These are phyloP conservation scores for Strobilomyces dryophilus DNA, from an alignment of 768 basidiomycete genomes.

Conservation along the genomic window DNA sequence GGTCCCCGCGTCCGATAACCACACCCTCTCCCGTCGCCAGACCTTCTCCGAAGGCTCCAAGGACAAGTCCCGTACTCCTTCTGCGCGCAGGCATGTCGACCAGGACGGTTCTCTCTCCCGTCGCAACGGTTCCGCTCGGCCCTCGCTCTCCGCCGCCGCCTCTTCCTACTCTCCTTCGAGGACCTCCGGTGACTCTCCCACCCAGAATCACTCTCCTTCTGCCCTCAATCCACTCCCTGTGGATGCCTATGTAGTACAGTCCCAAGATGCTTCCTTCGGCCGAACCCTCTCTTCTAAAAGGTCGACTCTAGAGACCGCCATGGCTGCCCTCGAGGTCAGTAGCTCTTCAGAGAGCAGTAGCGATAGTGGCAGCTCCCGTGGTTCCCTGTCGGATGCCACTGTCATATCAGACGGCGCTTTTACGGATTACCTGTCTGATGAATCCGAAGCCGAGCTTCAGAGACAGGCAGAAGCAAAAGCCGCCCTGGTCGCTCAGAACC, in stretches of 20 bases:
- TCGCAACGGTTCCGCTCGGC: slow-evolving; percentile 46
- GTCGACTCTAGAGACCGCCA: slow-evolving; percentile 35
- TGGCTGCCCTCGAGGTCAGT: slow-evolving; percentile 36
- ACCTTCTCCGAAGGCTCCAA: slow-evolving; percentile 47
- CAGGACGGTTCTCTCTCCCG: slow-evolving; percentile 46
- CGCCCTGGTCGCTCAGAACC: slow-evolving; percentile 71
- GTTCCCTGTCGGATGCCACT: slow-evolving; percentile 68
- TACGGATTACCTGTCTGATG: slow-evolving; percentile 88
- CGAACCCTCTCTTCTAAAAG: slow-evolving; percentile 33
- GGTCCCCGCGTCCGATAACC: slow-evolving; percentile 40
- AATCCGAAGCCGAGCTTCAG: slow-evolving; percentile 87
- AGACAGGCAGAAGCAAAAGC: slow-evolving; percentile 81
- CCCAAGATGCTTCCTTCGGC: slow-evolving; percentile 31
- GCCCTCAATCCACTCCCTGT: slow-evolving; percentile 15
- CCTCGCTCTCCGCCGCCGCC: slow-evolving; percentile 39
- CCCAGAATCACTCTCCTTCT: slow-evolving; percentile 17
- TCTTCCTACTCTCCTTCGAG: slow-evolving; percentile 28
- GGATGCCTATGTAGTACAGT: slow-evolving; percentile 21
- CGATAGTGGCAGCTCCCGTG: slow-evolving; percentile 45
- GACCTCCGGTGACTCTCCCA: slow-evolving; percentile 16
- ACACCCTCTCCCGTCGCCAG: slow-evolving; percentile 45
- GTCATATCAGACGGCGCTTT: slow-evolving; percentile 84
- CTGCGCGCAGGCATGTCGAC: slow-evolving; percentile 56
- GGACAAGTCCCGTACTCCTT: slow-evolving; percentile 57
- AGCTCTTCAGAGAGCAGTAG: slow-evolving; percentile 58